Conservation (phyloP, 1,139 yeast species). For the Taiozyma onychis region DNA sequence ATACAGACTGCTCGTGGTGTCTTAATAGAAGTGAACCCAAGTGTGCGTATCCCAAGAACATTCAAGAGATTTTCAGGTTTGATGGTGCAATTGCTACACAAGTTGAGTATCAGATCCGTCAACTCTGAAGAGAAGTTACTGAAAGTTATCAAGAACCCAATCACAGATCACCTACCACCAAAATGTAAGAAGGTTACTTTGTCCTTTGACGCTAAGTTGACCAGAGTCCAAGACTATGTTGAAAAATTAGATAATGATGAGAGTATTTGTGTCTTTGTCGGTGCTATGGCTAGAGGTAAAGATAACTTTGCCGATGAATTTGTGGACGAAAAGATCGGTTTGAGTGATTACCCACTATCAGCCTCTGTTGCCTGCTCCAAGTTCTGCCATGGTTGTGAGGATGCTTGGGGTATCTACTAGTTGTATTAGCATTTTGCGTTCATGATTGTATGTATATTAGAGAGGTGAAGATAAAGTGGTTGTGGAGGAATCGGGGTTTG, state of each 20-base stretch:
- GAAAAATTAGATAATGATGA: slow-evolving; percentile 77
- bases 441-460: not conserved
- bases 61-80: slow-evolving; percentile 95
- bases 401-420: slow-evolving; percentile 82
- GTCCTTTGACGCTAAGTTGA: slow-evolving; percentile 89
- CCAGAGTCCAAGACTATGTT: slow-evolving; percentile 85
- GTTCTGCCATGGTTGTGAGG: slow-evolving; percentile 98
- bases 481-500: not conserved
- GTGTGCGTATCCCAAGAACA: slow-evolving; percentile 96
- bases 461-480: not conserved
- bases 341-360: slow-evolving; percentile 90
- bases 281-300: slow-evolving; percentile 98
- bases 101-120: slow-evolving; percentile 87
- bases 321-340: slow-evolving; percentile 94
- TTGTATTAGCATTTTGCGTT: not conserved
- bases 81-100: slow-evolving; percentile 93
- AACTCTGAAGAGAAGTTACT: slow-evolving; percentile 91
- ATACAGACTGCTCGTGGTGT: slow-evolving; percentile 95
- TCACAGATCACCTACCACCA: slow-evolving; percentile 93
- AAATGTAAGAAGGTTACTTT: slow-evolving; percentile 91
- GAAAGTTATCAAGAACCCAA: slow-evolving; percentile 93
- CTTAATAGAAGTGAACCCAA: slow-evolving; percentile 89
- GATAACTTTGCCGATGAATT: slow-evolving; percentile 96
- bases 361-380: slow-evolving; percentile 98
- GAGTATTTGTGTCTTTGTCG: slow-evolving; percentile 95